Base-by-base conservation (phyloP, 352 stramenopile species). In the Phytopythium litorale region DNA sequence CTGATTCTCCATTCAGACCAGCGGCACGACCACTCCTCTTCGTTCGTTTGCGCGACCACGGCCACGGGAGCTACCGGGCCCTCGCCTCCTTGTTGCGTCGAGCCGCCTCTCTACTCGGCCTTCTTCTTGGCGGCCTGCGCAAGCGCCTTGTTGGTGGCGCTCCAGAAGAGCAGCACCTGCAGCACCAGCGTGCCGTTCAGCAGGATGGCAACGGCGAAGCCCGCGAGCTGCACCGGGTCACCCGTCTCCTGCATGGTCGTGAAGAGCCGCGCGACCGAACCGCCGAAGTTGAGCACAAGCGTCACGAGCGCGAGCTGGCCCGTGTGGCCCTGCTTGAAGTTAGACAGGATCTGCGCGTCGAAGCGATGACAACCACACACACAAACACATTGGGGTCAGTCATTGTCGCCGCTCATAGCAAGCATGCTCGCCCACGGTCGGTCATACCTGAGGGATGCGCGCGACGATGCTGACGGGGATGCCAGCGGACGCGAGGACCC, bases 321-420 rank as follows among this genome's bases (percentile, higher is more conserved):
- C 43, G 88, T 96, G 71, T 96, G 88, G 13, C 85, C 84, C 62
- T 96, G 86, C 62, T 94, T 91, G 63, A 94, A 94, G 73, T 96
- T 96, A 30, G 86, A 86, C 38, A 92, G 52, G 48, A 94, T 86
- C 84, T 93, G 64, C 32, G 45, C 12, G 51, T 32, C n/a, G 37
- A 42, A 1, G 37, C 9, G 11, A 18, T 18, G 37, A 48, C 40
- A 48, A n/a, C 5, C 16, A 48, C 40, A n/a, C 61, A 56, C 7
- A 43, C 1, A 19, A 15, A 13, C 7, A 13, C 33, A 38, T 38
- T 38, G 11, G 28, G 28, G 35, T 48, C 19, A 49, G 18, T 33
- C 21, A 62, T 19, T 28, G 70, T 38, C 12, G 55, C 23, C 18
- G 7, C 15, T 21, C 7, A 19, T 21, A 46, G 16, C 40, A 46